A percentile compares a stretch with the other conserved stretches of the same genome.
Conservation (phyloP, 164 flowering plant species). For the Nelumbo lutea region DNA sequence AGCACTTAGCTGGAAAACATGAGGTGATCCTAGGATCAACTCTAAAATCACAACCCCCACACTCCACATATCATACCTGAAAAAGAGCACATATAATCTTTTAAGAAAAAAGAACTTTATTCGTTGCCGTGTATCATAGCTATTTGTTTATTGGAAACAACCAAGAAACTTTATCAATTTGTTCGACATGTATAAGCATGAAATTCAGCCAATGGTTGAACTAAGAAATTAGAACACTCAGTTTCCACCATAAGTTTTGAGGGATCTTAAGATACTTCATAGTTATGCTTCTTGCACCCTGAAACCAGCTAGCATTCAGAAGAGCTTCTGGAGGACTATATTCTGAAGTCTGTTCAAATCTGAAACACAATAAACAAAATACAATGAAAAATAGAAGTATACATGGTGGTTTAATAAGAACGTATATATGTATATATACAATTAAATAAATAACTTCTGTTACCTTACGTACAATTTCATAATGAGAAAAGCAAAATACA, state of each 20-base stretch:
- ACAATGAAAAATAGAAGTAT: neutral
- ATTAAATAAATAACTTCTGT: neutral
- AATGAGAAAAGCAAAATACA: neutral
- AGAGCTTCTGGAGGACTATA: constrained; percentile 94
- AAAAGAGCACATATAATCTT: constrained; percentile 6
- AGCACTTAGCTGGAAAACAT: constrained; percentile 80
- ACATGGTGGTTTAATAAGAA: neutral
- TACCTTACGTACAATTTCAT: neutral
- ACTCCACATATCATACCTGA: constrained; percentile 99
- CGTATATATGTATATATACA: neutral
- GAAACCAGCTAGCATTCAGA: constrained; percentile 75
- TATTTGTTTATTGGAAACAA: too few relatives aligned
- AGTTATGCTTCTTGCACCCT: constrained; percentile 41
- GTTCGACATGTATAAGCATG: too few relatives aligned
- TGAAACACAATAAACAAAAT: constrained; percentile 24
- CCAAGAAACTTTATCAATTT: too few relatives aligned
- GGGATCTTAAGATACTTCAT: constrained; percentile 47
- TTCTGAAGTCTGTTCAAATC: constrained; percentile 87
- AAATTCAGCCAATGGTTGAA: neutral
- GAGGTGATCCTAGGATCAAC: constrained; percentile 86
- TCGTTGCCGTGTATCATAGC: too few relatives aligned
- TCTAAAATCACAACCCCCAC: constrained; percentile 95
- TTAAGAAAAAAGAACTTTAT: neutral
- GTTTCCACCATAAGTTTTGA: neutral
- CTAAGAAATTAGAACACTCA: neutral